Evolutionary conservation across 2,329 filamentous ascomycete species (phyloP).

Genomic region (Tolypocladium paradoxum): DNA sequence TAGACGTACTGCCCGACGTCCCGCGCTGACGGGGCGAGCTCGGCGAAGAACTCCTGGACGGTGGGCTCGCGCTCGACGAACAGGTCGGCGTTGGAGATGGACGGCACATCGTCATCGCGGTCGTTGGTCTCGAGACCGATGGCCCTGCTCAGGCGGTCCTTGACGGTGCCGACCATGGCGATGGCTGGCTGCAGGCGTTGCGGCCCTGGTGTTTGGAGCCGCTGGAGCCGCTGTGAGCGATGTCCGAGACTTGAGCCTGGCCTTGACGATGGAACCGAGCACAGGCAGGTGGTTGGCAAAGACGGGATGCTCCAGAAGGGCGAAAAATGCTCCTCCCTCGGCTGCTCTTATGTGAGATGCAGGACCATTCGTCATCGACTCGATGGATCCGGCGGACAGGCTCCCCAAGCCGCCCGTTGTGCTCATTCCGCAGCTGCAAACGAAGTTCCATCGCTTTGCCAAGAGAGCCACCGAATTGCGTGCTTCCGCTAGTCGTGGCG

Average conservation of each 20-base stretch:
- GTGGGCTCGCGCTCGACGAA: constrained; percentile 32
- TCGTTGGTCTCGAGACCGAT: constrained; percentile 21
- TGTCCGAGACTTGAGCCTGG: no score
- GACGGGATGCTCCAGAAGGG: neutral
- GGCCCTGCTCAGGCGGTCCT: constrained; percentile 18
- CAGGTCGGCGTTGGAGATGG: constrained; percentile 24
- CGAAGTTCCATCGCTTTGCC: constrained; percentile 7
- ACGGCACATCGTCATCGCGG: constrained; percentile 21
- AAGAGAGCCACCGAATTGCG: constrained; percentile 16
- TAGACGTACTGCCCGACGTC: constrained; percentile 23
- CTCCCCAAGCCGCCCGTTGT: neutral
- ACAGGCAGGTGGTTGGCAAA: no score
- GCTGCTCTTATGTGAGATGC: neutral
- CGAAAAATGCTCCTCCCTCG: neutral
- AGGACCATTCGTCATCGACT: no score
- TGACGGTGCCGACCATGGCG: constrained; percentile 9
- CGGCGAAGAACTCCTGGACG: constrained; percentile 27
- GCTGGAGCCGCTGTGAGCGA: neutral
- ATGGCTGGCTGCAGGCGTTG: neutral
- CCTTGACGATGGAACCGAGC: neutral
- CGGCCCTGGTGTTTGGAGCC: no score
- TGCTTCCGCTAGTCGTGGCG: constrained; percentile 24
- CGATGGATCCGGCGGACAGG: no score
- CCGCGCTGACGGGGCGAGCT: constrained; percentile 22
- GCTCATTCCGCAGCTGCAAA: neutral